Percentiles rank a stretch among this genome's conserved stretches.
Conservation (phyloP, 164 flowering plant species). For the Dillenia suffruticosa region DNA sequence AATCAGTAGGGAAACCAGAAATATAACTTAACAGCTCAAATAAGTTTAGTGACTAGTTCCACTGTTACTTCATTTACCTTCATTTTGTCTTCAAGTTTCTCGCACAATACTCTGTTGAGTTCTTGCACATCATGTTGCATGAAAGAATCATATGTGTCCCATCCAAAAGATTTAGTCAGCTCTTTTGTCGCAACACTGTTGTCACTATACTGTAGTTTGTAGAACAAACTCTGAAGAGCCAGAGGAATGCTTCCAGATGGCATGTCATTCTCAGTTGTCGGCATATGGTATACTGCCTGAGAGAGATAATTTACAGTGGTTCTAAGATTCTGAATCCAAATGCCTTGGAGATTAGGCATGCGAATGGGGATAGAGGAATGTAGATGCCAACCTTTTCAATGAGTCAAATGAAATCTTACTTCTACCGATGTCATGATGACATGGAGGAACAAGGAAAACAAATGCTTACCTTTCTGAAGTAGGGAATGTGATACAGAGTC, state of each 20-base stretch:
- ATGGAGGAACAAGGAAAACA: not conserved
- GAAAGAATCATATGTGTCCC: conserved; percentile 60
- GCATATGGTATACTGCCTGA: conserved; percentile 76
- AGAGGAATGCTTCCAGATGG: conserved; percentile 66
- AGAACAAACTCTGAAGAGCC: conserved; percentile 65
- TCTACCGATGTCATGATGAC: not conserved
- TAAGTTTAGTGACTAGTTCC: no score
- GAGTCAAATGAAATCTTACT: no score
- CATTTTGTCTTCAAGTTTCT: conserved; percentile 69
- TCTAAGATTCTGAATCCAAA: not conserved
- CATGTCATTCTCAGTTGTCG: conserved; percentile 64
- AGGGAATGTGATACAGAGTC: conserved; percentile 62
- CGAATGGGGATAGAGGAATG: no score
- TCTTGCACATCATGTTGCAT: conserved; percentile 67
- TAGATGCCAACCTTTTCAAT: no score
- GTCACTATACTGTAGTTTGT: conserved; percentile 67
- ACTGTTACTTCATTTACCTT: conserved; percentile 29
- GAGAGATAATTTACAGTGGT: not conserved
- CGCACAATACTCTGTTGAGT: conserved; percentile 56
- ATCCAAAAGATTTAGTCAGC: conserved; percentile 69
- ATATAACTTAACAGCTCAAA: not conserved
- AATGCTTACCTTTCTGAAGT: conserved; percentile 54
- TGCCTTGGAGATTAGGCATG: no score
- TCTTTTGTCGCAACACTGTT: conserved; percentile 65
- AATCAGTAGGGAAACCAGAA: conserved; percentile 2